phyloP scores from a whole-genome alignment of 2,329 filamentous ascomycete species.

The Ophiosphaerella herpotricha region DNA sequence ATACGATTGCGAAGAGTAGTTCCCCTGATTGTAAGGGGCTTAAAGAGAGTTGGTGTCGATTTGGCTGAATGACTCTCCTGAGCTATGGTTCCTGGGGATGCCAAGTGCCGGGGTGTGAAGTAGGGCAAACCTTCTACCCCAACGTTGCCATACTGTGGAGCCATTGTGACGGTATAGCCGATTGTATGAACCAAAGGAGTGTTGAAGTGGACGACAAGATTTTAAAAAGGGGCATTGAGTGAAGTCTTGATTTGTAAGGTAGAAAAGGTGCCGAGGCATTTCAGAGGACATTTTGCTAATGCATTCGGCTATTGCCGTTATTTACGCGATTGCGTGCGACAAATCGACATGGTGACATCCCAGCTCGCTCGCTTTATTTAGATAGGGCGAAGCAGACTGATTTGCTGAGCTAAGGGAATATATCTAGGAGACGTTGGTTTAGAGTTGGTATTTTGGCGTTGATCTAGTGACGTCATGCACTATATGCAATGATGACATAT shows the following conservation, averaged over 20 bases:
- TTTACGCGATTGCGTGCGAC: not conserved
- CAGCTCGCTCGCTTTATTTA: no score
- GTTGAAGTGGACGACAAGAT: not conserved
- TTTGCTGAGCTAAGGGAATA: no score
- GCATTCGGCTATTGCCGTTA: not conserved
- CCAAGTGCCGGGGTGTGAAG: constrained; percentile 53
- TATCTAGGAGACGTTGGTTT: no score
- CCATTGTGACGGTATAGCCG: constrained; percentile 17
- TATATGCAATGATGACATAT: not conserved
- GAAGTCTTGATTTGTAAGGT: constrained; percentile 18
- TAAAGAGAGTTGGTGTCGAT: constrained; percentile 39
- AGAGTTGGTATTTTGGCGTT: not conserved
- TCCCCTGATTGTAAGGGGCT: constrained; percentile 41
- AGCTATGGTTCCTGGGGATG: constrained; percentile 45
- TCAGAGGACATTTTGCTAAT: not conserved
- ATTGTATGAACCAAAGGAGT: not conserved
- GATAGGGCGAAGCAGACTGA: no score
- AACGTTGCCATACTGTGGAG: constrained; percentile 32
- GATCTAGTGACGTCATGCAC: constrained; percentile 1
- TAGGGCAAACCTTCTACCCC: constrained; percentile 43
- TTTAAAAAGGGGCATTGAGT: no score
- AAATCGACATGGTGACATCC: no score
- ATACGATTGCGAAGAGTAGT: constrained; percentile 45
- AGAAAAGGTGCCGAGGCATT: not conserved
- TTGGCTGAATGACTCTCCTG: constrained; percentile 9